phyloP scores from a whole-genome alignment of 345 rosid genomes.

The Linum tenue region DNA sequence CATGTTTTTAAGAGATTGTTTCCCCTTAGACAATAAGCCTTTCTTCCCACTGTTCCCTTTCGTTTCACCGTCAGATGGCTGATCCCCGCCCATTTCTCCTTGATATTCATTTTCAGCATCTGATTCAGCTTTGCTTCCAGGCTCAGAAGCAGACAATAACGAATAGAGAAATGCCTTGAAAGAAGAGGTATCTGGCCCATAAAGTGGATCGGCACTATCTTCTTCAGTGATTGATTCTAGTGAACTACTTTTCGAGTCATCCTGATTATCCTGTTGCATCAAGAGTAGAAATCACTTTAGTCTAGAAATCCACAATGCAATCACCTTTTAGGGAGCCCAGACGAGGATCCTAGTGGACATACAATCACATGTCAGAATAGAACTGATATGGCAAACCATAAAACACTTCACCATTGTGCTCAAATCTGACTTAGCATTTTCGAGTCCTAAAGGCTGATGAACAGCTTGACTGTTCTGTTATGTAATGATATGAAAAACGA shows the following conservation, averaged over 20 bases:
- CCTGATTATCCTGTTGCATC: conserved; percentile 39
- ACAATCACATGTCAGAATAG: too few species aligned
- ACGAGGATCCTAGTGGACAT: too few species aligned
- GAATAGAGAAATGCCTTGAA: conserved; percentile 87
- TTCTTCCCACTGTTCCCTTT: conserved; percentile 52
- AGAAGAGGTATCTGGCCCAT: conserved; percentile 92
- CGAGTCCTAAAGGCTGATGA: too few species aligned
- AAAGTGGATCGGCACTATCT: conserved; percentile 29
- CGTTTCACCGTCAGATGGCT: conserved; percentile 28
- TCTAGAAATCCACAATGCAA: too few species aligned
- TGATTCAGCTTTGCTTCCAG: conserved; percentile 27
- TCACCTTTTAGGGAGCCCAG: too few species aligned
- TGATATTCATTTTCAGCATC: conserved; percentile 35
- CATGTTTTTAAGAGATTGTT: conserved; percentile 53
- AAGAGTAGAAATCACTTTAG: background rate
- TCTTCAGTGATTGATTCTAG: conserved; percentile 41
- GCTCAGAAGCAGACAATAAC: conserved; percentile 51
- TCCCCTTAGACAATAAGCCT: conserved; percentile 63
- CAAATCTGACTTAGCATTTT: too few species aligned
- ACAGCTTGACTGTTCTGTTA: too few species aligned
- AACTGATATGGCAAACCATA: background rate
- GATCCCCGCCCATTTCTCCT: conserved; percentile 28
- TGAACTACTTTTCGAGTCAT: conserved; percentile 38
- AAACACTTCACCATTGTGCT: too few species aligned
- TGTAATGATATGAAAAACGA: too few species aligned